Evolutionary conservation across 345 rosid species (phyloP).

Genomic region (Camelina sativa): DNA sequence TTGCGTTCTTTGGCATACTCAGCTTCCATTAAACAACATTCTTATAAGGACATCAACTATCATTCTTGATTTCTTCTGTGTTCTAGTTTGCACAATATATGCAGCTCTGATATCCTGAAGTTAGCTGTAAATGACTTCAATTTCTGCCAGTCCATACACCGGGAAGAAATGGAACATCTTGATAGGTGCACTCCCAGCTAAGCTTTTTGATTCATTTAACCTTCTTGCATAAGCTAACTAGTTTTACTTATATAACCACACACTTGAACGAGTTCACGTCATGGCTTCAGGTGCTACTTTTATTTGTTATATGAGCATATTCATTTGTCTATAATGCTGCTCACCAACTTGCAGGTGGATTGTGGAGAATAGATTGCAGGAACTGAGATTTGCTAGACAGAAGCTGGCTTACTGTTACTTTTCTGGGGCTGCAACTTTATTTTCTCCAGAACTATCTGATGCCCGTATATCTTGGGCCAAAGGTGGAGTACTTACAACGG

Average conservation of each 20-base stretch:
- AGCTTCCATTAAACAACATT: conserved; percentile 5
- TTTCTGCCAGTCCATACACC: conserved; percentile 62
- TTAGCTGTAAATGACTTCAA: conserved; percentile 79
- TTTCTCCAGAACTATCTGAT: conserved; percentile 67
- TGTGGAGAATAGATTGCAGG: conserved; percentile 64
- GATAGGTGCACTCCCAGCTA: conserved; percentile 54
- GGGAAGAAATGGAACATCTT: conserved; percentile 65
- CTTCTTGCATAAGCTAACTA: conserved; percentile 10
- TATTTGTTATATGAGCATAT: background rate
- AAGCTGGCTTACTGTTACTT: conserved; percentile 81
- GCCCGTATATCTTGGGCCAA: conserved; percentile 97
- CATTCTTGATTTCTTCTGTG: conserved; percentile 2
- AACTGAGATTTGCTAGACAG: conserved; percentile 78
- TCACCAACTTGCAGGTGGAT: conserved; percentile 65
- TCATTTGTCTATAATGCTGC: background rate
- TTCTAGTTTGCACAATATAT: conserved; percentile 53
- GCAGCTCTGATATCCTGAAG: conserved; percentile 57
- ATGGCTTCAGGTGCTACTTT: conserved; percentile 1
- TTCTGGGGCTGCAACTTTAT: conserved; percentile 74
- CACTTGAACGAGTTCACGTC: conserved; percentile 18
- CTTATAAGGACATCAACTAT: conserved; percentile 1
- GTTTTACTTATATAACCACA: conserved; percentile 14
- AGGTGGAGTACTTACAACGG: conserved; percentile 82
- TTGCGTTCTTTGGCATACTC: background rate
- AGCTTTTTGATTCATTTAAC: background rate